A percentile compares a stretch with the other conserved stretches of the same genome.
Evolutionary conservation across 2,329 filamentous ascomycete species (phyloP).

Genomic region (Calonectria multiphialidica): DNA sequence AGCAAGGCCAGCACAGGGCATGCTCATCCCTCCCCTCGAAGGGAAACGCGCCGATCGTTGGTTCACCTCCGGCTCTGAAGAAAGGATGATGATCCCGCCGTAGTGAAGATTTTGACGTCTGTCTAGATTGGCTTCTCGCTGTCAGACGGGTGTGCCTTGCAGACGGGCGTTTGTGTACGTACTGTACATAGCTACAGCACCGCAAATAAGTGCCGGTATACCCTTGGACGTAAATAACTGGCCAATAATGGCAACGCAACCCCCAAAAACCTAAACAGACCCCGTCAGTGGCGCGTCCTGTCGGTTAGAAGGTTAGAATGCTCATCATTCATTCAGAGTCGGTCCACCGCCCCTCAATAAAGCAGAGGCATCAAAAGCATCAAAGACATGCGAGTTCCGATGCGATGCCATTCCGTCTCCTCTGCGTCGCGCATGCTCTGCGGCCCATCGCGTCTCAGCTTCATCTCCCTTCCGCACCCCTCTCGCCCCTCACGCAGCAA

Average conservation of each 20-base stretch:
- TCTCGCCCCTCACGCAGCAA: not conserved
- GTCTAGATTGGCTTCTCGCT: not conserved
- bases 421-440: not conserved
- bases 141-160: conserved; percentile 7
- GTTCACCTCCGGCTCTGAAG: not conserved
- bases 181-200: too few species aligned
- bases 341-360: conserved; percentile 15
- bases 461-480: not conserved
- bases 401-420: conserved; percentile 3
- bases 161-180: not conserved
- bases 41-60: not conserved
- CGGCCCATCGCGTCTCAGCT: conserved; percentile 14
- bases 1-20: not conserved
- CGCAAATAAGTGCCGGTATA: too few species aligned
- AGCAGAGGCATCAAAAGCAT: conserved; percentile 2
- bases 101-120: not conserved
- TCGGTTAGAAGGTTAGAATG: not conserved
- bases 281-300: not conserved
- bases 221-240: too few species aligned
- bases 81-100: not conserved
- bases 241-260: not conserved
- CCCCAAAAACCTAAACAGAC: not conserved
- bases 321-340: not conserved
- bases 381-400: not conserved
- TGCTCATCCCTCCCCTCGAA: not conserved